Evolutionary conservation across 202 grass and related monocot genomes (phyloP).

Genomic region (Schoenoplectus triqueter): DNA sequence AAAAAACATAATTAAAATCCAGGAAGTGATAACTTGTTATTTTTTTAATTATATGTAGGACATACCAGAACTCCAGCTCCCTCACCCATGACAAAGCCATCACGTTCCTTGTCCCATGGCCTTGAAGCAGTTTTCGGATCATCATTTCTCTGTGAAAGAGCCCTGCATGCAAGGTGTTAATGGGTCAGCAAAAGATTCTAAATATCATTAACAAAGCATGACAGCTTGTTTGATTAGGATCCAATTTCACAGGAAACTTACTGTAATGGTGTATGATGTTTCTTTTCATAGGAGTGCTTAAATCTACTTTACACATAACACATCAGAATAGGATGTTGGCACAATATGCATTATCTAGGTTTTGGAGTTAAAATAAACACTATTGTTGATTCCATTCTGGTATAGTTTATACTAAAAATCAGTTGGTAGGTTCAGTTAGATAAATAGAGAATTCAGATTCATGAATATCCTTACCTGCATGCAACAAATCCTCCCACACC

Average conservation of each 20-base stretch:
- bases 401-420: neutral
- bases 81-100: slow-evolving; percentile 93
- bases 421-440: neutral
- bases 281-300: neutral
- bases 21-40: neutral
- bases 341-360: neutral
- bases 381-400: neutral
- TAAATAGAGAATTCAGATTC: neutral
- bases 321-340: neutral
- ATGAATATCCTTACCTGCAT: slow-evolving; percentile 40
- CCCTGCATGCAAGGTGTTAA: slow-evolving; percentile 41
- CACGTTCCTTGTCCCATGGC: slow-evolving; percentile 79
- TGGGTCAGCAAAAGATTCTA: neutral
- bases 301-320: slow-evolving; percentile 15
- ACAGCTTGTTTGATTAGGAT: neutral
- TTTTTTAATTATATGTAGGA: neutral
- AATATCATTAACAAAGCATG: neutral
- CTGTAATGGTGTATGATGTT: neutral
- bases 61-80: slow-evolving; percentile 82
- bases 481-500: slow-evolving; percentile 83
- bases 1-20: slow-evolving; percentile 30
- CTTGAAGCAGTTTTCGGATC: slow-evolving; percentile 75
- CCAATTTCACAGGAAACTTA: neutral
- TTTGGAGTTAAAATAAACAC: neutral
- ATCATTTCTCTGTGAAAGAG: slow-evolving; percentile 77